phyloP scores from a whole-genome alignment of 805 yeast species.

The Lachancea kluyveri region DNA sequence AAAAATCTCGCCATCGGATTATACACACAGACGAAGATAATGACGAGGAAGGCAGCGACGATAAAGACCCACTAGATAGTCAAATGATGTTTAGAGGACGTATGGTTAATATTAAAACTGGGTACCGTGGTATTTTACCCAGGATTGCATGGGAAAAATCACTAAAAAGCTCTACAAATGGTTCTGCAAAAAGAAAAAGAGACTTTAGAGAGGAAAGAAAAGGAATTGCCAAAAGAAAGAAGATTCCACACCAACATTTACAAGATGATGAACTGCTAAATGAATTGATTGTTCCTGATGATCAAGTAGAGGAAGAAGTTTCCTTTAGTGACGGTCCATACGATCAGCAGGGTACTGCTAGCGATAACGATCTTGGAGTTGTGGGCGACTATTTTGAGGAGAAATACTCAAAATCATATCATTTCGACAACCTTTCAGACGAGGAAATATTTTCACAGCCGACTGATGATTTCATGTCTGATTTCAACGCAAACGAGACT shows the following conservation, averaged over 20 bases:
- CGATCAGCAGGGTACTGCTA: background rate
- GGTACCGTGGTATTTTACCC: constrained; percentile 29
- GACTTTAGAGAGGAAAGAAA: constrained; percentile 8
- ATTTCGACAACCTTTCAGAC: constrained; percentile 4
- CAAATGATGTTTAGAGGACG: constrained; percentile 24
- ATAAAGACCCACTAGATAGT: background rate
- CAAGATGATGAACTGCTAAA: constrained; percentile 15
- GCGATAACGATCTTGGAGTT: background rate
- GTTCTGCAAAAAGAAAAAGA: constrained; percentile 2
- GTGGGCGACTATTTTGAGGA: constrained; percentile 3
- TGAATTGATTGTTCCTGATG: constrained; percentile 21
- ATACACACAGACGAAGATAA: constrained; percentile 2
- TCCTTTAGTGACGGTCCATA: background rate
- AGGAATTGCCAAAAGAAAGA: constrained; percentile 25
- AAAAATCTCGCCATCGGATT: no score
- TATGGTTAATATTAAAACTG: constrained; percentile 21
- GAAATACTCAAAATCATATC: constrained; percentile 4
- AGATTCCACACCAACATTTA: constrained; percentile 1
- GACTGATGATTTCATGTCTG: background rate
- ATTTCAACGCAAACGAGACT: no score
- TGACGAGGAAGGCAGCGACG: constrained; percentile 1
- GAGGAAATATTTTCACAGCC: constrained; percentile 1
- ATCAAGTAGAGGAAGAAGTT: constrained; percentile 5
- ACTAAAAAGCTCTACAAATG: constrained; percentile 4
- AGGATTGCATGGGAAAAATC: constrained; percentile 28